Conservation (phyloP, 306 rosid species). For the Hippophae gyantsensis region DNA sequence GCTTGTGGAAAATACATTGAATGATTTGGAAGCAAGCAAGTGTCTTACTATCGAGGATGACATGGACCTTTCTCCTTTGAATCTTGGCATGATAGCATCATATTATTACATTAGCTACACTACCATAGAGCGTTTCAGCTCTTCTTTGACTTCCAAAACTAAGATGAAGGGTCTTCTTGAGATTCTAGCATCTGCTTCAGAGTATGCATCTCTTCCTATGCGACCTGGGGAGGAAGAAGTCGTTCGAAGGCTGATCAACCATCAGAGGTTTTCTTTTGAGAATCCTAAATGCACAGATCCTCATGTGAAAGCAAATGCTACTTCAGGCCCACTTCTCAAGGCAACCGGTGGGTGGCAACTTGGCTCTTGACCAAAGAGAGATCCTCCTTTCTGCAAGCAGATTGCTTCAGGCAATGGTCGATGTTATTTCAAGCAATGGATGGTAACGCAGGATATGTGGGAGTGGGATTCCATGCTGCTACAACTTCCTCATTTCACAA, state of each 20-base stretch:
- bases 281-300: conserved; percentile 75
- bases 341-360: conserved; percentile 72
- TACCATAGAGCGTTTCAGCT: conserved; percentile 82
- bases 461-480: conserved; percentile 84
- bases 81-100: conserved; percentile 87
- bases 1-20: conserved; percentile 74
- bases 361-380: conserved; percentile 75
- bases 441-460: conserved; percentile 96
- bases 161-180: conserved; percentile 92
- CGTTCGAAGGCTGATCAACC: conserved; percentile 70
- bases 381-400: conserved; percentile 76
- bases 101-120: conserved; percentile 81
- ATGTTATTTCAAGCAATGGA: conserved; percentile 84
- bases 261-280: conserved; percentile 82
- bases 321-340: conserved; percentile 93
- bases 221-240: conserved; percentile 93
- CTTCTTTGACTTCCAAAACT: conserved; percentile 65
- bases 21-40: conserved; percentile 76
- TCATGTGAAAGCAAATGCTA: conserved; percentile 75
- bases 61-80: conserved; percentile 71
- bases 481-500: conserved; percentile 88
- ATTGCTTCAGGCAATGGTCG: conserved; percentile 88
- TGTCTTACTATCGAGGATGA: conserved; percentile 70
- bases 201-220: conserved; percentile 74
- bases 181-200: conserved; percentile 75